Evolutionary conservation across 768 basidiomycete species (phyloP).

Genomic region (Infundibulicybe gibba): DNA sequence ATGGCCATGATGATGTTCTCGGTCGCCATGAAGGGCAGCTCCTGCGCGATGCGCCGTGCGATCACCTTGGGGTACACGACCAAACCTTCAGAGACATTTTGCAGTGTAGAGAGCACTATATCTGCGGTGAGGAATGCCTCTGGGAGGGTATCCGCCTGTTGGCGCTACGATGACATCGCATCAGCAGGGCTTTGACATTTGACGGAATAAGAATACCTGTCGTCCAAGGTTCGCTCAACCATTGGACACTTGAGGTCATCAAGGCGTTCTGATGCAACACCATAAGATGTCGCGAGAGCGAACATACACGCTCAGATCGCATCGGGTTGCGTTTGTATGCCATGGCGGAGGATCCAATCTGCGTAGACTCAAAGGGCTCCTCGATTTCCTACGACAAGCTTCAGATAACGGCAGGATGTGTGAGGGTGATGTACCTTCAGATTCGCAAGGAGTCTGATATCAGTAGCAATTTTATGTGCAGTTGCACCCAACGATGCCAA

Average conservation of each 20-base stretch:
- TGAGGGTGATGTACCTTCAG: conserved; percentile 55
- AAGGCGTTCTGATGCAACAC: conserved; percentile 93
- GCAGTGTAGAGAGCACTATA: conserved; percentile 91
- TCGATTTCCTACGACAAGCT: conserved; percentile 72
- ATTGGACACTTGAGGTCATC: conserved; percentile 93
- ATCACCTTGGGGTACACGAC: conserved; percentile 99
- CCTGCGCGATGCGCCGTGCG: conserved; percentile 85
- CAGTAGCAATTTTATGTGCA: conserved; percentile 97
- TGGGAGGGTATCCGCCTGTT: conserved; percentile 92
- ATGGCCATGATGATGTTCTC: conserved; percentile 99
- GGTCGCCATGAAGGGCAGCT: conserved; percentile 99
- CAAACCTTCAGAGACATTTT: conserved; percentile 96
- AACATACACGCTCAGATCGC: conserved; percentile 97
- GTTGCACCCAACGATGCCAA: conserved; percentile 90
- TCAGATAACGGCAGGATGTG: neutral
- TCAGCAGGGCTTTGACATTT: neutral
- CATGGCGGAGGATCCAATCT: conserved; percentile 97
- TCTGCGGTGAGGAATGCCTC: conserved; percentile 98
- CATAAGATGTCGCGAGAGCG: conserved; percentile 94
- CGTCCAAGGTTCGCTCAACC: conserved; percentile 98
- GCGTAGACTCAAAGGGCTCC: conserved; percentile 98
- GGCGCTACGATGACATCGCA: conserved; percentile 48
- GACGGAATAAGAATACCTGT: conserved; percentile 55
- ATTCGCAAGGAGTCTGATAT: conserved; percentile 90
- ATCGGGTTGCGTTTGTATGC: conserved; percentile 99